Evolutionary conservation across 176 grass and related monocot species (phyloP), one percentile per base, ranked within the genome.

Genomic region (Raddia guianensis): DNA sequence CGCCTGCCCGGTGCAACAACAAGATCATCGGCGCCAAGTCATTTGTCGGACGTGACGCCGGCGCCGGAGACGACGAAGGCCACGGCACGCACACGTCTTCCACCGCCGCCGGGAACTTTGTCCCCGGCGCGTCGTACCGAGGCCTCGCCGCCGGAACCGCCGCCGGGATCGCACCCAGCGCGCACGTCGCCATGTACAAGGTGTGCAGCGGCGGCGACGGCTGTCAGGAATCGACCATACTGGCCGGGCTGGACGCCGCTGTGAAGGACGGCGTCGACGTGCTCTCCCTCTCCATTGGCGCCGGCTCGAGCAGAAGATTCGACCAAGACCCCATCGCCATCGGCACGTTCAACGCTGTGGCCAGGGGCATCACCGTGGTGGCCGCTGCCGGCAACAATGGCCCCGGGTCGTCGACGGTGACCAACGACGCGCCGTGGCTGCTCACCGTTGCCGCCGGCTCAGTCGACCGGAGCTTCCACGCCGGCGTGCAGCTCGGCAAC

Each of bases 211-310:
- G 2, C 4, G 18, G 0, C 0, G 4, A 27, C 4, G 33, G 51
- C 6, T 80, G 84, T 3, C 0, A 1, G 8, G 8, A 2, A 20
- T 57, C 68, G 16, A 50, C 18, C 69, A 5, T 80, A 3, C 32
- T 86, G 0, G 77, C 70, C 6, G 77, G 84, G 2, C 4, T 86
- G 2, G 84, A 80, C 6, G 84, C 62, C 51, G 77, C 77, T 5
- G 59, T 80, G 27, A 80, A 48, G 70, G 93, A 95, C 12, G 93
- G 93, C 15, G 93, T 95, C 3, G 89, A 95, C 55, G 84, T 95
- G 35, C 56, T 95, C 37, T 95, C 93, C 5, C 2, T 95, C 16
- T 95, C 90, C 35, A 19, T 90, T 8, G 74, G 81, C 3, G 7
- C 15, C 6, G 5, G 2, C 40, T 16, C 5, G 1, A 27, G 27